Evolutionary conservation across 83 land plant genomes (phyloP).

Genomic region (Picea abies): DNA sequence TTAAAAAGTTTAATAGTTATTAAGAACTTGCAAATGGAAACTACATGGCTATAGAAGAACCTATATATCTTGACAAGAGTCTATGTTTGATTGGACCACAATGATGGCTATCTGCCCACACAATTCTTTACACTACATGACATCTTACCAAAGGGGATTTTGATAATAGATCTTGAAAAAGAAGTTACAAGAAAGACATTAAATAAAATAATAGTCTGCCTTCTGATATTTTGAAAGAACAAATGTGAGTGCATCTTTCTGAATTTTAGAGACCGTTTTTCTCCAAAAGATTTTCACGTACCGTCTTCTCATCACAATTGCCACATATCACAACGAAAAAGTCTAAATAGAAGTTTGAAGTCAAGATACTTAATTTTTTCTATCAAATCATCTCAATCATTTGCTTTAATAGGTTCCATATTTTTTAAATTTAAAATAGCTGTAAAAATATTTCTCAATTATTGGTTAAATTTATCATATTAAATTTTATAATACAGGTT

Average conservation of each 20-base stretch:
- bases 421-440: no score
- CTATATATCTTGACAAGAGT: neutral
- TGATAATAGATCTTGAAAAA: neutral
- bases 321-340: neutral
- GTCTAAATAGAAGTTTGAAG: neutral
- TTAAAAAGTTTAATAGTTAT: no score
- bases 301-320: constrained; percentile 77
- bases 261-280: constrained; percentile 43
- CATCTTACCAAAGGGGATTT: neutral
- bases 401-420: neutral
- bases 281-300: constrained; percentile 70
- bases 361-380: neutral
- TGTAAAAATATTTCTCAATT: no score
- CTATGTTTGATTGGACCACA: neutral
- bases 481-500: no score
- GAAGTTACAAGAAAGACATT: neutral
- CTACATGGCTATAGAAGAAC: neutral
- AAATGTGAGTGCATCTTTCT: neutral
- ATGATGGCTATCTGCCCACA: neutral
- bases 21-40: neutral
- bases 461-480: no score
- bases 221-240: neutral
- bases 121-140: neutral
- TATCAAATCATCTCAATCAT: neutral
- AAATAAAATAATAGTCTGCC: no score